Conservation (phyloP, 768 basidiomycete species). For the Lanmaoa pseudosensibilis region DNA sequence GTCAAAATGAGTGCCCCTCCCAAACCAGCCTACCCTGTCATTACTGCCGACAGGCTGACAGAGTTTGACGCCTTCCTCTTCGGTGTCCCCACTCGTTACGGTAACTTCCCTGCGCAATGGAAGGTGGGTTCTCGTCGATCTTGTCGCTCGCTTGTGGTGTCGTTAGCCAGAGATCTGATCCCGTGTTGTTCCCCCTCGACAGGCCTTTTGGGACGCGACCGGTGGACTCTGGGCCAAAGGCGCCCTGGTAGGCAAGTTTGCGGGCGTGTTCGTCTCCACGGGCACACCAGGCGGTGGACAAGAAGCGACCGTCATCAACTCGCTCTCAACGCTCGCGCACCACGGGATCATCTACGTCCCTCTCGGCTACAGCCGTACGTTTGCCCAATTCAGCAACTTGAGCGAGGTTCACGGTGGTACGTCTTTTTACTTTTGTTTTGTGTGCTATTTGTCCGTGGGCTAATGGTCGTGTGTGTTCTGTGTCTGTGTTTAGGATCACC, state of each 20-base stretch:
- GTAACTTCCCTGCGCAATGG: constrained; percentile 52
- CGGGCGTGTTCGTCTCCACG: constrained; percentile 72
- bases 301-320: constrained; percentile 52
- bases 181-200: not conserved
- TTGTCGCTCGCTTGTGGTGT: not conserved
- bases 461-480: not conserved
- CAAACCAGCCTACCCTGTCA: constrained; percentile 56
- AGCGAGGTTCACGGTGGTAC: constrained; percentile 58
- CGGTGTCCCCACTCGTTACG: constrained; percentile 47
- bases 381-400: constrained; percentile 43
- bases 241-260: constrained; percentile 70
- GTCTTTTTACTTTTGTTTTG: constrained; percentile 19
- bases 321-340: constrained; percentile 63
- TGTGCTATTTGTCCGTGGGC: not conserved
- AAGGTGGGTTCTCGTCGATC: constrained; percentile 43
- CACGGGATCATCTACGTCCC: constrained; percentile 75
- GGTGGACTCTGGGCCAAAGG: constrained; percentile 64
- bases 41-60: constrained; percentile 12
- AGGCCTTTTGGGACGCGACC: constrained; percentile 77
- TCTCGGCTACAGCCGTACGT: constrained; percentile 57
- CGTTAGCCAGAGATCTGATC: constrained; percentile 2
- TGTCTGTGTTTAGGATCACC: constrained; percentile 53
- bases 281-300: constrained; percentile 76
- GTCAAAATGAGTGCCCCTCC: constrained; percentile 65
- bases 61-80: constrained; percentile 42